These are phyloP conservation scores for Monilinia laxa DNA, from an alignment of 2,329 filamentous ascomycete genomes.

Conservation along the genomic window DNA sequence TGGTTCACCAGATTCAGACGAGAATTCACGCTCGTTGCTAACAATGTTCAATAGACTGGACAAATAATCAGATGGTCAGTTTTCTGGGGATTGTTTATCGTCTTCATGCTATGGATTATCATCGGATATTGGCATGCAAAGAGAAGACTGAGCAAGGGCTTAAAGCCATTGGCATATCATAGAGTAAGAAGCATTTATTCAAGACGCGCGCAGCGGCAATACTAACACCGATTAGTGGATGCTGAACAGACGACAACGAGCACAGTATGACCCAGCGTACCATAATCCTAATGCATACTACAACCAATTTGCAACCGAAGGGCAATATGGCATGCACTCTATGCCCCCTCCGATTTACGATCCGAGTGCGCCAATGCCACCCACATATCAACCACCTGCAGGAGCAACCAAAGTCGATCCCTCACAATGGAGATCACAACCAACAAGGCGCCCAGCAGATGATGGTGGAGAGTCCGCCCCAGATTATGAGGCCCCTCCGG, in stretches of 20 bases:
- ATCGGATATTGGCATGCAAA: slow-evolving; percentile 71
- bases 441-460: slow-evolving; percentile 37
- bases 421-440: slow-evolving; percentile 44
- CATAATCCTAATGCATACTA: slow-evolving; percentile 46
- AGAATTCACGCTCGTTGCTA: slow-evolving; percentile 27
- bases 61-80: slow-evolving; percentile 66
- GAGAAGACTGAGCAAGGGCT: slow-evolving; percentile 62
- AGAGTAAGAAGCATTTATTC: slow-evolving; percentile 49
- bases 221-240: slow-evolving; percentile 37
- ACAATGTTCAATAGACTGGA: slow-evolving; percentile 37
- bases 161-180: slow-evolving; percentile 68
- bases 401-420: slow-evolving; percentile 56
- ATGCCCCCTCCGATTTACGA: slow-evolving; percentile 58
- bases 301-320: slow-evolving; percentile 43
- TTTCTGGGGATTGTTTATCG: slow-evolving; percentile 59
- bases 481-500: slow-evolving; percentile 48
- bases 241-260: slow-evolving; percentile 37
- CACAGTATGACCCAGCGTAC: slow-evolving; percentile 46
- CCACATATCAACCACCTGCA: slow-evolving; percentile 53
- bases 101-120: slow-evolving; percentile 62
- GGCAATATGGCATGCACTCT: slow-evolving; percentile 50
- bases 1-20: slow-evolving; percentile 26
- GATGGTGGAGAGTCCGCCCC: slow-evolving; percentile 35
- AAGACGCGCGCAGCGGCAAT: neutral
- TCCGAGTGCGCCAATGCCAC: slow-evolving; percentile 51